A percentile compares a stretch with the other conserved stretches of the same genome.
phyloP scores from a whole-genome alignment of 148 eudicot genomes.

The Rhododendron griersonianum region DNA sequence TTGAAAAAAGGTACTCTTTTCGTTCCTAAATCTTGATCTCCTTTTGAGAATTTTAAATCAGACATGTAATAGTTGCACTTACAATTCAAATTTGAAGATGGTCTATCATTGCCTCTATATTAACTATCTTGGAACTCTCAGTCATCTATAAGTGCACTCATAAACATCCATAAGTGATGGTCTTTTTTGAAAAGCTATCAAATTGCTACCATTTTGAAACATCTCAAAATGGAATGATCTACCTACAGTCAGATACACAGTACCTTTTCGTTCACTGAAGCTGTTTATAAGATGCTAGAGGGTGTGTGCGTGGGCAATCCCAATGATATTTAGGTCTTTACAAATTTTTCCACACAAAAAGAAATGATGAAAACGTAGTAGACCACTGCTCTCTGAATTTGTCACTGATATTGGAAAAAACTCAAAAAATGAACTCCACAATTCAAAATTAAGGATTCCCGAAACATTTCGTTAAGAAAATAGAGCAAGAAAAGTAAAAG shows the following conservation, averaged over 20 bases:
- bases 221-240: background rate
- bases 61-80: background rate
- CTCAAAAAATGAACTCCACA: background rate
- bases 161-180: background rate
- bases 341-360: background rate
- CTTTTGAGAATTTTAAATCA: background rate
- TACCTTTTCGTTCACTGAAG: background rate
- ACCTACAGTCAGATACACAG: background rate
- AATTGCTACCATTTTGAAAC: background rate
- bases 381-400: background rate
- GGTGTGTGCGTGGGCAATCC: background rate
- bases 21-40: background rate
- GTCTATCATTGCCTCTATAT: background rate
- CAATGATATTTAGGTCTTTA: background rate
- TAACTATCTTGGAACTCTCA: background rate
- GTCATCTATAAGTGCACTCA: background rate
- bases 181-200: background rate
- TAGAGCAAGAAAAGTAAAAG: background rate
- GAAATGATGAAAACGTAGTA: background rate
- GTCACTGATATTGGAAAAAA: background rate
- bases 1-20: slow-evolving; percentile 39
- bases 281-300: background rate
- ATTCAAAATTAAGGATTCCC: background rate
- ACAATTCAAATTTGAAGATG: background rate
- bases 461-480: background rate